These are phyloP conservation scores for Xeromyces bisporus DNA, from an alignment of 495 filamentous ascomycete genomes.

Conservation along the genomic window DNA sequence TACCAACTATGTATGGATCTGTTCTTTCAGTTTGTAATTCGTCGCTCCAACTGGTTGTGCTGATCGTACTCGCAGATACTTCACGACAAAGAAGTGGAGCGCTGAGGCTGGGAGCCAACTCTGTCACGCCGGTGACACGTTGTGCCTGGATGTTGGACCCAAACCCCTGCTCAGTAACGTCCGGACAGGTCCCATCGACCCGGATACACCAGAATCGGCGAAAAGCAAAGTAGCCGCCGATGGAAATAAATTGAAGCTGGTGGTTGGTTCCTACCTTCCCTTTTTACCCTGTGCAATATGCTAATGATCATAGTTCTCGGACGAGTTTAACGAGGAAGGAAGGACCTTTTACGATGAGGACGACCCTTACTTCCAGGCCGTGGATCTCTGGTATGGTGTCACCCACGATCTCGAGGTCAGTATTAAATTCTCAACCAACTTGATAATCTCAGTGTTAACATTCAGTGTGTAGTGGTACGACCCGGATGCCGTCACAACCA, in stretches of 20 bases:
- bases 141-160: constrained; percentile 42
- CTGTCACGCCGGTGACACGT: constrained; percentile 27
- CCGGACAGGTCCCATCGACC: constrained; percentile 47
- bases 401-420: constrained; percentile 54
- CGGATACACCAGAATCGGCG: too few relatives aligned
- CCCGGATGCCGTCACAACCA: constrained; percentile 56
- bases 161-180: constrained; percentile 42
- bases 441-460: constrained; percentile 1
- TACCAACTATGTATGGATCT: too few relatives aligned
- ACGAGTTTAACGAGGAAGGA: constrained; percentile 58
- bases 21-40: constrained; percentile 39
- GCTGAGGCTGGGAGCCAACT: constrained; percentile 7
- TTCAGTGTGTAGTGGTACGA: constrained; percentile 87
- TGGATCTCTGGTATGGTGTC: constrained; percentile 69
- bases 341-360: constrained; percentile 60
- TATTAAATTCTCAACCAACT: background rate
- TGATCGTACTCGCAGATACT: constrained; percentile 9
- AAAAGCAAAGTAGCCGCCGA: constrained; percentile 30
- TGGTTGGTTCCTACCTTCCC: too few relatives aligned
- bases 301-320: constrained; percentile 40
- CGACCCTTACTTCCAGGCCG: too few relatives aligned
- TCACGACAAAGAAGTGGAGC: constrained; percentile 37
- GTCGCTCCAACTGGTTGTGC: constrained; percentile 2
- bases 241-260: constrained; percentile 46
- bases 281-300: constrained; percentile 14